phyloP scores from a whole-genome alignment of 2,329 filamentous ascomycete species.

The Trichoderma sp. region DNA sequence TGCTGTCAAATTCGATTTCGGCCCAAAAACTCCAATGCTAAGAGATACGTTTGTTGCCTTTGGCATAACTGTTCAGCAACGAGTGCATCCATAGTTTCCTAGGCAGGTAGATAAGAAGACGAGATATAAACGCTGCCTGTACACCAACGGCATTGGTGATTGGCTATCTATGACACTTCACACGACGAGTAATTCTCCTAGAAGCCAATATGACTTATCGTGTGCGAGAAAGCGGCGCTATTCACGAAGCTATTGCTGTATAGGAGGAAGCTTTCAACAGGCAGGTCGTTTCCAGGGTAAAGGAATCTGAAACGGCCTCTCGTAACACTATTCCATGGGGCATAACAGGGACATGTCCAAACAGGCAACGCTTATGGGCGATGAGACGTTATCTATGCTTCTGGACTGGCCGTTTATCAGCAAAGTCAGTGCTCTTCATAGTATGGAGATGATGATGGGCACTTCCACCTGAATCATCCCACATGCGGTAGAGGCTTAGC shows the following conservation, averaged over 20 bases:
- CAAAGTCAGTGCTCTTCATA: neutral
- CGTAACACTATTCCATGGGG: constrained; percentile 18
- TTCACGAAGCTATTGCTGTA: neutral
- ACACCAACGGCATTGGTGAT: neutral
- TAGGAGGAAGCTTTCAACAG: neutral
- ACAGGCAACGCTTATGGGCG: neutral
- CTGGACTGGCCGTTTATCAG: neutral
- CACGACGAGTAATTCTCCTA: neutral
- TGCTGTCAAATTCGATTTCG: neutral
- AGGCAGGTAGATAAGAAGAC: neutral
- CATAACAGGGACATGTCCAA: neutral
- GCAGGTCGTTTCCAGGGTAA: neutral
- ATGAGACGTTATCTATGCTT: neutral
- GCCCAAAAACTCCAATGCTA: neutral
- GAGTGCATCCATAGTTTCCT: neutral
- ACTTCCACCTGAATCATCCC: constrained; percentile 18
- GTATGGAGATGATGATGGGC: neutral
- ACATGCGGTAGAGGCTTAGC: neutral
- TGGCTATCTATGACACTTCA: neutral
- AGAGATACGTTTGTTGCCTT: neutral
- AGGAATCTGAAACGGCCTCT: constrained; percentile 3
- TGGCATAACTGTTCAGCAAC: neutral
- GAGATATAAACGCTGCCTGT: neutral
- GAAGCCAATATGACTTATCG: neutral
- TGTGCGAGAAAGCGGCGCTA: neutral